Conservation (phyloP, 148 eudicot species). For the Fagopyrum tataricum region DNA sequence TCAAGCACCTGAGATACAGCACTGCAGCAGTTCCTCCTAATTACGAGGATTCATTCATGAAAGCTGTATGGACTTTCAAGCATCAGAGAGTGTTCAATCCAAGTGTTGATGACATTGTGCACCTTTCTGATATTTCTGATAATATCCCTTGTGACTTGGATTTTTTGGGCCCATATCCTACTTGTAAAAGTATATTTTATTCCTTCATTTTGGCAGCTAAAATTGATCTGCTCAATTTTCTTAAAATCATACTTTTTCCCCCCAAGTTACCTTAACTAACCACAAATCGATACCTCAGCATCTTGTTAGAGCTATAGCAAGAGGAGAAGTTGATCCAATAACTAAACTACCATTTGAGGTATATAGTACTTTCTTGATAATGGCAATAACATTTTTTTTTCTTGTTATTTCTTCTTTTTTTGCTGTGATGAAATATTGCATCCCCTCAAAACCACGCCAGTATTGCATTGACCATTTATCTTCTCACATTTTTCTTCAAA, state of each 20-base stretch:
- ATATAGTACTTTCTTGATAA: conserved; percentile 2
- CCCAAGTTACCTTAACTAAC: conserved; percentile 55
- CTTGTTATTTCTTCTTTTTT: not conserved
- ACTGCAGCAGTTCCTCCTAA: conserved; percentile 56
- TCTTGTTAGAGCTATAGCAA: conserved; percentile 72
- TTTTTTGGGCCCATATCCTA: conserved; percentile 99
- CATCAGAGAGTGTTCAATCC: conserved; percentile 96
- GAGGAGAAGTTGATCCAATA: conserved; percentile 82
- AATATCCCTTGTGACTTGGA: conserved; percentile 44
- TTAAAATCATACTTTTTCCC: not conserved
- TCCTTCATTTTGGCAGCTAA: conserved; percentile 17
- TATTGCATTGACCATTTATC: not conserved
- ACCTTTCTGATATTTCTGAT: conserved; percentile 45
- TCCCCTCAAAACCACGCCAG: not conserved
- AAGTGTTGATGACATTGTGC: conserved; percentile 54
- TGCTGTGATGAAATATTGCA: not conserved
- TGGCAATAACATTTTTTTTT: not conserved
- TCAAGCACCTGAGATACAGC: conserved; percentile 77
- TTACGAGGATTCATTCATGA: conserved; percentile 83
- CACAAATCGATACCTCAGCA: conserved; percentile 55
- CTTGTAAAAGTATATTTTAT: not conserved
- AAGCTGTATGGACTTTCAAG: conserved; percentile 83
- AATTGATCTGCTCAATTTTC: not conserved
- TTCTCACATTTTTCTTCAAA: not conserved
- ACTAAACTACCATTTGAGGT: conserved; percentile 83